These are phyloP conservation scores for Cercospora nicotianae DNA, from an alignment of 2,329 filamentous ascomycete species.

Conservation along the genomic window DNA sequence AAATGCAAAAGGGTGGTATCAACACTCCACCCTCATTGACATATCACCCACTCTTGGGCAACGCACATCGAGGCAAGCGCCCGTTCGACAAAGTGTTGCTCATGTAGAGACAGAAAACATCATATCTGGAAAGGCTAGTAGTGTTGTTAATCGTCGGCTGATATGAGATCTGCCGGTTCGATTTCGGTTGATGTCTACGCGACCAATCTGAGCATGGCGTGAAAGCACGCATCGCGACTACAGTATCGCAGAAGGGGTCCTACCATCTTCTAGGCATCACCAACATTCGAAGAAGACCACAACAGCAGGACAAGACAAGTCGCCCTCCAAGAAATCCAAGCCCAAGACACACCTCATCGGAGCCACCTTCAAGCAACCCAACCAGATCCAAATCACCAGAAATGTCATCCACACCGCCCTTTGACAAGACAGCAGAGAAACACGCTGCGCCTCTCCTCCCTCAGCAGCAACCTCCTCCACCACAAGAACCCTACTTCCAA, in stretches of 20 bases:
- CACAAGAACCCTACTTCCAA: not conserved
- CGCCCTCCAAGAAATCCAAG: not conserved
- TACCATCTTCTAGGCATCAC: not conserved
- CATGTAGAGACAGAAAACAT: not conserved
- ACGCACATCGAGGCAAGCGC: no score
- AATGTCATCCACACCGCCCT: not conserved
- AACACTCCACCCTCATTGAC: no score
- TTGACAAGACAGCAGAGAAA: not conserved
- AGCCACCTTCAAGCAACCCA: not conserved
- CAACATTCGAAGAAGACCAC: not conserved
- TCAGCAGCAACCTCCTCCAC: not conserved
- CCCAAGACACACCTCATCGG: not conserved
- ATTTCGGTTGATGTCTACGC: not conserved
- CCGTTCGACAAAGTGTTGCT: not conserved
- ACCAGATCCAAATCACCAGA: not conserved
- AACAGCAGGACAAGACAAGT: not conserved
- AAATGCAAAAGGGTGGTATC: not conserved
- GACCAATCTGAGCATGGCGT: not conserved
- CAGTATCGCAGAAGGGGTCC: no score
- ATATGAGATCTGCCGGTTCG: not conserved
- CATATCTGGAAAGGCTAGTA: not conserved
- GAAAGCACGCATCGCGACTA: not conserved
- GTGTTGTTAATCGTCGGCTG: not conserved
- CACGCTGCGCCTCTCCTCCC: not conserved
- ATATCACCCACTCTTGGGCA: no score